Percentiles rank a stretch among this genome's conserved stretches.
phyloP scores from a whole-genome alignment of 805 yeast genomes.

The Saccharomycopsis fodiens region DNA sequence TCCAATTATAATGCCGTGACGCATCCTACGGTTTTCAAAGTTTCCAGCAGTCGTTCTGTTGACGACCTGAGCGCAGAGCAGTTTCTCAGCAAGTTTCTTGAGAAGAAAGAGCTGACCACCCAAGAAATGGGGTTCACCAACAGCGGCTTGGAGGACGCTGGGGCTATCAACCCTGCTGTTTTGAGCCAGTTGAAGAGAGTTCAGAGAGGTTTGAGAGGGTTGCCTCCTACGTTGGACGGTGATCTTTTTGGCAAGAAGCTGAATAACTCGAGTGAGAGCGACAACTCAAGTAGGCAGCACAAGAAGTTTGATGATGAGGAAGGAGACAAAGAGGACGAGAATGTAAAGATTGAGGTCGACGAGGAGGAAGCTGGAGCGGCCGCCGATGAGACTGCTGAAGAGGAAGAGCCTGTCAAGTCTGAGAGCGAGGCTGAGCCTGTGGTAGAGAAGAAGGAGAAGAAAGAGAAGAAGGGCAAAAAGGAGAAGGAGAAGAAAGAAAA shows the following conservation, averaged over 20 bases:
- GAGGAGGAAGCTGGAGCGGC: slow-evolving; percentile 21
- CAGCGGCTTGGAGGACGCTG: not conserved
- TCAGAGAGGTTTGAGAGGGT: slow-evolving; percentile 72
- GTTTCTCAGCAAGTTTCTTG: slow-evolving; percentile 26
- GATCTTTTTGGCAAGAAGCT: slow-evolving; percentile 21
- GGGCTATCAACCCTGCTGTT: slow-evolving; percentile 30
- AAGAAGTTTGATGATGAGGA: slow-evolving; percentile 30
- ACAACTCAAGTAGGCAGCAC: slow-evolving; percentile 24
- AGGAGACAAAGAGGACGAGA: slow-evolving; percentile 14
- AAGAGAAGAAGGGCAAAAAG: slow-evolving; percentile 7
- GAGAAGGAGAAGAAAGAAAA: slow-evolving; percentile 9
- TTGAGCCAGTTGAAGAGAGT: slow-evolving; percentile 61
- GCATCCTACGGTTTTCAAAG: slow-evolving; percentile 37
- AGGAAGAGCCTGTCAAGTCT: too few relatives aligned
- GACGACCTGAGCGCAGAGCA: slow-evolving; percentile 15
- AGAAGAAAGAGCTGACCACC: slow-evolving; percentile 38
- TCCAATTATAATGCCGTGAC: slow-evolving; percentile 37
- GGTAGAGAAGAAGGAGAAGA: slow-evolving; percentile 13
- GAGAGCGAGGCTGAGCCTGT: slow-evolving; percentile 20
- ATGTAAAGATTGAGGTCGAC: slow-evolving; percentile 16
- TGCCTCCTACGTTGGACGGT: slow-evolving; percentile 48
- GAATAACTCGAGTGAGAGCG: slow-evolving; percentile 26
- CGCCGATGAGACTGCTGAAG: slow-evolving; percentile 5
- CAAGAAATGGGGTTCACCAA: slow-evolving; percentile 24
- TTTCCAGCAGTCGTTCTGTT: slow-evolving; percentile 16